Evolutionary conservation across 2,329 filamentous ascomycete genomes (phyloP).

Genomic region (Nannizzia gypsea): DNA sequence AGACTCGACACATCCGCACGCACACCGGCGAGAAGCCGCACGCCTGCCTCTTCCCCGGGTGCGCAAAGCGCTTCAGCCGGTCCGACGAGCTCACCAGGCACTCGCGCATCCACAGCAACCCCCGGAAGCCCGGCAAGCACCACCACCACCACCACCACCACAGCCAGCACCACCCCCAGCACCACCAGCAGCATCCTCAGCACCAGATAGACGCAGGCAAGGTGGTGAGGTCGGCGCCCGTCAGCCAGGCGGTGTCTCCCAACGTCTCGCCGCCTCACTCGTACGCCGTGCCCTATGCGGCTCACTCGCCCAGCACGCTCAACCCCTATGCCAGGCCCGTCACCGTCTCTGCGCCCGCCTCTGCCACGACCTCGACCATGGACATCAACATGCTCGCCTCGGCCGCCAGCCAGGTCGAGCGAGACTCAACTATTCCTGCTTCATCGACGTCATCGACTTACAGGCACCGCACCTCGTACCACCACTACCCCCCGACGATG

Average conservation of each 20-base stretch:
- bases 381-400: constrained; percentile 60
- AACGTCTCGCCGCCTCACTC: constrained; percentile 93
- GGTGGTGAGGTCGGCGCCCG: constrained; percentile 60
- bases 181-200: background rate
- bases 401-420: constrained; percentile 55
- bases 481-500: constrained; percentile 13
- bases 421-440: constrained; percentile 31
- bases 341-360: constrained; percentile 14
- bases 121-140: constrained; percentile 74
- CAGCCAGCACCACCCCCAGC: constrained; percentile 25
- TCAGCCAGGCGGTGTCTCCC: constrained; percentile 77
- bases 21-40: constrained; percentile 98
- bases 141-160: constrained; percentile 42
- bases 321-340: constrained; percentile 42
- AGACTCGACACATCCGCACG: constrained; percentile 82
- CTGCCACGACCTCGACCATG: constrained; percentile 33
- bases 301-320: constrained; percentile 46
- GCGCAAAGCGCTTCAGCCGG: constrained; percentile 92
- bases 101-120: constrained; percentile 97
- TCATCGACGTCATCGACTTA: background rate
- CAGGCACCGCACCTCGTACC: constrained; percentile 19
- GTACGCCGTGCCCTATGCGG: constrained; percentile 45
- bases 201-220: too few relatives aligned
- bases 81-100: constrained; percentile 95
- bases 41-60: constrained; percentile 86